These are phyloP conservation scores for Apodospora peruviana DNA, from an alignment of 495 filamentous ascomycete species.

Conservation along the genomic window DNA sequence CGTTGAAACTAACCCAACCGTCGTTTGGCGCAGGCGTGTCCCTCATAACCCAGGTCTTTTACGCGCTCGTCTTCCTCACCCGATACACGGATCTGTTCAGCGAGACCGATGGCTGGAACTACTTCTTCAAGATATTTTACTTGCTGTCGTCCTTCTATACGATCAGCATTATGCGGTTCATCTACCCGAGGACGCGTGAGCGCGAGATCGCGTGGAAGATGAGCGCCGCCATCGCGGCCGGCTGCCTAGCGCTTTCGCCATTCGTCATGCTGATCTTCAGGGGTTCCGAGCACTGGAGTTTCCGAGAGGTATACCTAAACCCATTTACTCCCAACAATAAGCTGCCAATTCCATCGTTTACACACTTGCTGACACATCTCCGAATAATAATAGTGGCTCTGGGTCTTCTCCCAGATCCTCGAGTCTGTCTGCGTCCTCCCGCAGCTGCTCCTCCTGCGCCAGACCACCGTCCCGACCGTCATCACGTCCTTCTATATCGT, in stretches of 20 bases:
- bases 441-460: slow-evolving; percentile 83
- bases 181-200: slow-evolving; percentile 84
- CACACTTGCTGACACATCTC: background rate
- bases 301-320: slow-evolving; percentile 54
- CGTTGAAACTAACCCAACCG: background rate
- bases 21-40: slow-evolving; percentile 60
- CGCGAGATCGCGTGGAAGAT: slow-evolving; percentile 88
- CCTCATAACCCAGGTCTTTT: slow-evolving; percentile 89
- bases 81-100: slow-evolving; percentile 81
- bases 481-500: slow-evolving; percentile 93
- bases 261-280: slow-evolving; percentile 62
- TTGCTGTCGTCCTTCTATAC: slow-evolving; percentile 81
- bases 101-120: slow-evolving; percentile 52
- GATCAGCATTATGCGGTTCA: slow-evolving; percentile 75
- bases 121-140: slow-evolving; percentile 81
- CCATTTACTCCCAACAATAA: background rate
- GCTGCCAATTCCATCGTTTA: background rate
- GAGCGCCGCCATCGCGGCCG: slow-evolving; percentile 56
- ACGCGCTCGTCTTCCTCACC: slow-evolving; percentile 76
- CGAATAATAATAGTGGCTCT: slow-evolving; percentile 52
- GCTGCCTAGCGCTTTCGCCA: slow-evolving; percentile 56
- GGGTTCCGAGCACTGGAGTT: slow-evolving; percentile 30
- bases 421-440: slow-evolving; percentile 89
- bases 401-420: slow-evolving; percentile 83
- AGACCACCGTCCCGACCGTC: slow-evolving; percentile 91